Conservation (phyloP, 2,329 filamentous ascomycete species). For the Diaporthe vaccinii region DNA sequence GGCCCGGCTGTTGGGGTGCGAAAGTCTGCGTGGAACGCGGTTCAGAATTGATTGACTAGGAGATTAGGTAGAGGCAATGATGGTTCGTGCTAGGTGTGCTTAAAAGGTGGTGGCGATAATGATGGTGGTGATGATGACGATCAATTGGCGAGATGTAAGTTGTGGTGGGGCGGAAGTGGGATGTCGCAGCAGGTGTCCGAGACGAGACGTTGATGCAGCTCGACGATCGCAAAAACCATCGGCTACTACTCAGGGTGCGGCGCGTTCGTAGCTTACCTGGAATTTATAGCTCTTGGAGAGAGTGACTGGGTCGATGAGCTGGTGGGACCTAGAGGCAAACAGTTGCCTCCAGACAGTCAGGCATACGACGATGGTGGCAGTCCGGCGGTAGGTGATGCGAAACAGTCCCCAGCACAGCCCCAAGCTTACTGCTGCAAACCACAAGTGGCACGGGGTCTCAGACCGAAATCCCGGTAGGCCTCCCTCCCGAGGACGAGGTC, state of each 20-base stretch:
- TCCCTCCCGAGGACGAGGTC: slow-evolving; percentile 18
- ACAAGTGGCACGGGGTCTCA: slow-evolving; percentile 24
- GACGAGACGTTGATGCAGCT: slow-evolving; percentile 27
- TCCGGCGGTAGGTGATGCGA: slow-evolving; percentile 25
- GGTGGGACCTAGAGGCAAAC: slow-evolving; percentile 5
- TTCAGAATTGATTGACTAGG: neutral
- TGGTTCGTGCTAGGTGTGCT: neutral
- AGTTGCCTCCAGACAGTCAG: slow-evolving; percentile 4
- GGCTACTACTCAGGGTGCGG: neutral
- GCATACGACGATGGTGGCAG: slow-evolving; percentile 26
- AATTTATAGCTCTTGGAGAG: slow-evolving; percentile 10
- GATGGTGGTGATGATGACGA: slow-evolving; percentile 11
- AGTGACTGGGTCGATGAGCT: slow-evolving; percentile 1
- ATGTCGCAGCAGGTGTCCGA: slow-evolving; percentile 27
- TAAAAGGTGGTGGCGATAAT: neutral
- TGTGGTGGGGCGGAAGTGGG: slow-evolving; percentile 35
- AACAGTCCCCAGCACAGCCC: slow-evolving; percentile 27
- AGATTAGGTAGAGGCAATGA: neutral
- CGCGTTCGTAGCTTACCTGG: slow-evolving; percentile 1
- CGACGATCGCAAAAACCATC: neutral
- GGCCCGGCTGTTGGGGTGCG: neutral
- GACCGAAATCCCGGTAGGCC: slow-evolving; percentile 28
- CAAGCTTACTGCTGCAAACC: slow-evolving; percentile 27
- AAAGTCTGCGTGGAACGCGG: neutral
- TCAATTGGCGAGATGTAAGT: slow-evolving; percentile 33